Percentiles rank a stretch among this genome's conserved stretches.
These are phyloP conservation scores for Cyclotella sp. DNA, from an alignment of 108 stramenopile species.

Conservation along the genomic window DNA sequence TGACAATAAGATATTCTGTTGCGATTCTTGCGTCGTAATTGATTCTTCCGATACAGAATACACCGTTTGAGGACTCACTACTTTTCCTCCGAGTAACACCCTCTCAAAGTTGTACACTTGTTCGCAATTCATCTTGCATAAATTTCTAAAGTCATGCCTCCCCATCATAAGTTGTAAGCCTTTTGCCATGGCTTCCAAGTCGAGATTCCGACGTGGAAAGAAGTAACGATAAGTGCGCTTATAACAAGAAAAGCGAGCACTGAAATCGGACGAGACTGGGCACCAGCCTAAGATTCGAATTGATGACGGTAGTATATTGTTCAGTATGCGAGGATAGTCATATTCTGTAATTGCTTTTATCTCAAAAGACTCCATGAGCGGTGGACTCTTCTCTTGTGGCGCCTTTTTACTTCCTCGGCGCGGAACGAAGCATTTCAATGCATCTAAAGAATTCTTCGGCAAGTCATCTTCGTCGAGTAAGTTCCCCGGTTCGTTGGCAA, in stretches of 20 bases:
- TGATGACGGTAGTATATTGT: conserved; percentile 89
- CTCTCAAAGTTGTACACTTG: conserved; percentile 92
- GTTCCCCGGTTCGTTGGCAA: conserved; percentile 30
- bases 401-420: conserved; percentile 40
- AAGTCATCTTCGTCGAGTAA: conserved; percentile 57
- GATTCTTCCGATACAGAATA: conserved; percentile 17
- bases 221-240: conserved; percentile 95
- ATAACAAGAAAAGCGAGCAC: conserved; percentile 90
- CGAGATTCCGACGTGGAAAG: conserved; percentile 72
- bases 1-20: conserved; percentile 5
- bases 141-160: conserved; percentile 97
- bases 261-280: conserved; percentile 90
- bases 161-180: conserved; percentile 85
- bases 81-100: conserved; percentile 60
- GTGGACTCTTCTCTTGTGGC: not conserved
- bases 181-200: conserved; percentile 76
- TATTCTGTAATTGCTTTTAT: conserved; percentile 72
- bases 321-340: conserved; percentile 93
- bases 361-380: conserved; percentile 19
- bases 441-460: conserved; percentile 70
- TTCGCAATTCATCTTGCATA: conserved; percentile 98
- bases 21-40: not conserved
- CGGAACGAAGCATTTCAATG: conserved; percentile 55
- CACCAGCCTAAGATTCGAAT: conserved; percentile 96
- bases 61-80: conserved; percentile 46